Evolutionary conservation across 371 early-diverging fungal species (phyloP), one percentile per base, ranked within the genome.

Genomic region (Zychaea mexicana): DNA sequence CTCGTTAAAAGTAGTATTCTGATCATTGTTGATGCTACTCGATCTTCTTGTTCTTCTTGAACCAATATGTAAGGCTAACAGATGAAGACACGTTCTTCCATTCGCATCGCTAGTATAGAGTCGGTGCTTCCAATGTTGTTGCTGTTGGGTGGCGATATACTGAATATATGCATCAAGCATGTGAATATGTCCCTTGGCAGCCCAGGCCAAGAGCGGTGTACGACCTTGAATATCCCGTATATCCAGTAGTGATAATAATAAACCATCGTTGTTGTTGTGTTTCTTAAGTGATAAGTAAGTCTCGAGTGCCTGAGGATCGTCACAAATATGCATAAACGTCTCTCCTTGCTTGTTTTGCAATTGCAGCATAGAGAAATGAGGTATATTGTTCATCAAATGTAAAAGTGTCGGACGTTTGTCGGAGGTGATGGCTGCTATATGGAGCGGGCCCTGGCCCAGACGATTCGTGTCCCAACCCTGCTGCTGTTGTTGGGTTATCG

Each of bases 151-250:
- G 26, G 27, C 30, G 3, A 36, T n/a, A 46, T 66, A 30, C 0
- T 32, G 53, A 17, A 79, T 31, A 3, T 82, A 46, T 4, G 69
- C n/a, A 10, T 73, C 64, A 1, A 86, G 70, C 15, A 76, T 61
- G 13, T 76, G 66, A 2, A 74, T 46, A 17, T 78, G 60, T 3
- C 83, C 81, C 30, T 77, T 64, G 3, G 70, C 32, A 7, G 79
- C 72, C 85, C 86, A 86, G 2, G 68, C 62, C 67, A 82, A 57
- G 8, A 79, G 38, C 1, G 86, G 83, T 1, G 77, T 78, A 38
- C 71, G 63, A 6, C 80, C 76, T 5, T 49, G 26, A 8, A 46
- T 32, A 39, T 76, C 72, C 15, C 65, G 45, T 45, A 69, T 71
- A 28, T 70, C 70, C 22, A 75, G 59, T 15, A 63, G 8, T 2